Evolutionary conservation across 2,329 filamentous ascomycete genomes (phyloP).

Genomic region (Trichoderma harzianum): DNA sequence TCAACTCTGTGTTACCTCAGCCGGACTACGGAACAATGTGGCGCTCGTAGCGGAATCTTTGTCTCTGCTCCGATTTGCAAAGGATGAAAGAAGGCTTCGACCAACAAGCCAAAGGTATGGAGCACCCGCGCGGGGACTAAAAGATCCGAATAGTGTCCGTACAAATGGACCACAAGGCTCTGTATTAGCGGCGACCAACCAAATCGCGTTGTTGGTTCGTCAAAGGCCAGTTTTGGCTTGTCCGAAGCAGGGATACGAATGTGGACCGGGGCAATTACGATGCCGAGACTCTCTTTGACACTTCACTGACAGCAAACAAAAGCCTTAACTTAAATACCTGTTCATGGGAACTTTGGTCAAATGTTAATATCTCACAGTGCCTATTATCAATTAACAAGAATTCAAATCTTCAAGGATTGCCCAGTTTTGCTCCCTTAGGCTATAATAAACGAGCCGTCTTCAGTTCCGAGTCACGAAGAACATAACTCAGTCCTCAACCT

Average conservation of each 20-base stretch:
- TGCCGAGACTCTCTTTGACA: background rate
- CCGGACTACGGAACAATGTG: background rate
- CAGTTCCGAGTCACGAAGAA: background rate
- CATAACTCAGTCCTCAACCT: background rate
- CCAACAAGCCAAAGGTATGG: background rate
- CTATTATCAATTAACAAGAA: background rate
- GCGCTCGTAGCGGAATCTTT: background rate
- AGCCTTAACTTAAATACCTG: background rate
- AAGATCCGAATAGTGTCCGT: background rate
- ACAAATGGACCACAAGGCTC: background rate
- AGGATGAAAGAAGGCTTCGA: background rate
- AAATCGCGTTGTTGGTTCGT: background rate
- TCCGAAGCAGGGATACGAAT: background rate
- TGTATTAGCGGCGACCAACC: background rate
- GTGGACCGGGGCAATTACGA: slow-evolving; percentile 7
- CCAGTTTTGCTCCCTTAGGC: background rate
- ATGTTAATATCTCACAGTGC: background rate
- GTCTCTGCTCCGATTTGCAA: background rate
- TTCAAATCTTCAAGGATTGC: background rate
- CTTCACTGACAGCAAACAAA: background rate
- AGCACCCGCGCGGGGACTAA: background rate
- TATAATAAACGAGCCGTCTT: background rate
- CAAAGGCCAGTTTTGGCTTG: background rate
- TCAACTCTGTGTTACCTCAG: background rate
- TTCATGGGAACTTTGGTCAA: background rate